Evolutionary conservation across 352 stramenopile genomes (phyloP).

Genomic region (Albugo laibachii): DNA sequence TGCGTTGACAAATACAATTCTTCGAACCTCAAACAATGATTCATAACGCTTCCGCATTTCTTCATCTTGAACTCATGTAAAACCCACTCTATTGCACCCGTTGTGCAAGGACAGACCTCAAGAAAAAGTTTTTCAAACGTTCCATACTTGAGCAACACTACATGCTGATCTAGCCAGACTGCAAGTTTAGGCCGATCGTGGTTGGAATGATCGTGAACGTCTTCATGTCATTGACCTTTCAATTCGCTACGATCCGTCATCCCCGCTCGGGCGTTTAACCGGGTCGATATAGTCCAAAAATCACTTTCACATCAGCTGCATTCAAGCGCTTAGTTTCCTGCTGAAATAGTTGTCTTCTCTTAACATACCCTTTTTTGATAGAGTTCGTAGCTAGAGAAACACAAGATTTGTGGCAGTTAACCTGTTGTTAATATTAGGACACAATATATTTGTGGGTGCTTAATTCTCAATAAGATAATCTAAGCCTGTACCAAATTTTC

Average conservation of each 20-base stretch:
- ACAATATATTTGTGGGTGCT: too few relatives aligned
- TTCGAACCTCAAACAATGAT: constrained; percentile 9
- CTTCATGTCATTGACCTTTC: not conserved
- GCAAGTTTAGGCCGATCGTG: not conserved
- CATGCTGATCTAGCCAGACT: constrained; percentile 1
- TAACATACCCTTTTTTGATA: too few relatives aligned
- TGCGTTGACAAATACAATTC: constrained; percentile 7
- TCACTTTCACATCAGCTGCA: not conserved
- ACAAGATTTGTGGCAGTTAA: too few relatives aligned
- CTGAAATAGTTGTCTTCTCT: too few relatives aligned
- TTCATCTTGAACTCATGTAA: constrained; percentile 7
- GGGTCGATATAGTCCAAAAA: not conserved
- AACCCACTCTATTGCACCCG: constrained; percentile 8
- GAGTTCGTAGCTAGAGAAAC: too few relatives aligned
- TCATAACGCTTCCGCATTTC: constrained; percentile 4
- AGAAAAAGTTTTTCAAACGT: constrained; percentile 8
- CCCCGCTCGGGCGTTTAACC: constrained; percentile 1
- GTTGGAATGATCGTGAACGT: constrained; percentile 1
- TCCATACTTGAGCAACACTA: constrained; percentile 2
- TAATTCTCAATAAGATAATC: too few relatives aligned
- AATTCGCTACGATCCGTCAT: not conserved
- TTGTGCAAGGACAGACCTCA: constrained; percentile 10
- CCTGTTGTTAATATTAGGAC: too few relatives aligned
- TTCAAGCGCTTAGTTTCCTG: not conserved
- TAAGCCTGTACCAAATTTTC: too few relatives aligned